Base-by-base conservation (phyloP, 371 early-diverging fungal species). In the Entomophthora muscae region DNA sequence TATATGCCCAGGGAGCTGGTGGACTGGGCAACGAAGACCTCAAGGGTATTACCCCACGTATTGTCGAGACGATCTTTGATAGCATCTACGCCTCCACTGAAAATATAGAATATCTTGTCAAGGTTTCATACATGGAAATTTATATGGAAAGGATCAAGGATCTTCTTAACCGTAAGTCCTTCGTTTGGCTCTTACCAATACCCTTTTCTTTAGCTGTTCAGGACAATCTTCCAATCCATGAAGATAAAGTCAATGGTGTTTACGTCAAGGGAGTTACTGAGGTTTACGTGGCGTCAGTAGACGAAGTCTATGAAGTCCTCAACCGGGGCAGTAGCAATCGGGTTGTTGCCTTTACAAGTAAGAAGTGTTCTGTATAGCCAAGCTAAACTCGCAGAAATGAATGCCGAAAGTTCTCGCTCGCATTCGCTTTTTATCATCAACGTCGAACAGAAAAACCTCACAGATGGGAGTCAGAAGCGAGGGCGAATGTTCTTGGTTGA, bases 81-180 rank as follows among this genome's bases (percentile, higher is more conserved):
- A 83, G 85, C 64, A 92, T 93, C 70, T 74, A 82, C 70, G 85
- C 83, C 30, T 85, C 93, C 13, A 93, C 90, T 32, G 75, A 85
- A 17, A 89, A 85, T 55, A 82, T 92, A 67, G 91, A 93, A 71
- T 92, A 93, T 72, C 90, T 90, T 23, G 93, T 96, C 65, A 89
- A 88, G 70, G 86, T 90, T 27, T 91, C 91, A n/a, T 95, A 85
- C 75, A 90, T 98, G 89, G 99, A 99, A 80, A 95, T 99, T 67
- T 99, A 99, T 79, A 99, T 99, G 93, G 99, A 99, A 69, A 89
- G 86, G 72, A 90, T 99, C 65, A 82, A 91, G 59, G 98, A 98
- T 83, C 76, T 99, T 71, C 80, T 99, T 63, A 86, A 88, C 72
- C 92, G 90, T 80, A 78, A 76, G 72, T 73, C 70, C 62, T 31